Conservation (phyloP, 2,329 filamentous ascomycete genomes). For the Didymella segeticola region DNA sequence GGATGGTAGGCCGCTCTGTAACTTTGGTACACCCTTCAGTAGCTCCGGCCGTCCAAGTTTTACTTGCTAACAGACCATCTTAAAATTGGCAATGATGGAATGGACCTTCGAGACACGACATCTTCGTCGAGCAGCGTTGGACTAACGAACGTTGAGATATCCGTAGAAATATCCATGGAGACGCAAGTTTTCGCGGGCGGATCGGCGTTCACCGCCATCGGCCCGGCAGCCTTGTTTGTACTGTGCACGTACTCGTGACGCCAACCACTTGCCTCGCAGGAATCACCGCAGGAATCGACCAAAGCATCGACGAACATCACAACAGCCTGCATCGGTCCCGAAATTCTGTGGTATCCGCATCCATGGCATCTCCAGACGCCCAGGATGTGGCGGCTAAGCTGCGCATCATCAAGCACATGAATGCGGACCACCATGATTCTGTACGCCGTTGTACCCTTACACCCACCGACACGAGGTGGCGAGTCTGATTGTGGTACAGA, state of each 20-base stretch:
- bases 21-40: constrained; percentile 8
- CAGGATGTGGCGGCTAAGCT: constrained; percentile 60
- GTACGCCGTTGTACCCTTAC: constrained; percentile 40
- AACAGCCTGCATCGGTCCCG: constrained; percentile 2
- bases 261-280: constrained; percentile 5
- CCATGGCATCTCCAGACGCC: constrained; percentile 41
- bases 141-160: constrained; percentile 11
- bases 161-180: constrained; percentile 1
- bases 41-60: not conserved
- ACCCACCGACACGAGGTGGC: not conserved
- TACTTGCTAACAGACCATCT: not conserved
- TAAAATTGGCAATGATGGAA: not conserved
- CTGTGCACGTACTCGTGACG: constrained; percentile 13
- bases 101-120: not conserved
- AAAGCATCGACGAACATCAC: constrained; percentile 3
- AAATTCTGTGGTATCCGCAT: not conserved
- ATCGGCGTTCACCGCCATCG: constrained; percentile 17
- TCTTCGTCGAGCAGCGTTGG: constrained; percentile 9
- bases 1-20: not conserved
- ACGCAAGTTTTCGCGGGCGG: constrained; percentile 8
- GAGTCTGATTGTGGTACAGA: constrained; percentile 36
- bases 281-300: not conserved
- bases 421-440: constrained; percentile 77
- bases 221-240: constrained; percentile 11
- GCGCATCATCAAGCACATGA: constrained; percentile 84